Evolutionary conservation across 148 eudicot genomes (phyloP).

Genomic region (Rhododendron vialii): DNA sequence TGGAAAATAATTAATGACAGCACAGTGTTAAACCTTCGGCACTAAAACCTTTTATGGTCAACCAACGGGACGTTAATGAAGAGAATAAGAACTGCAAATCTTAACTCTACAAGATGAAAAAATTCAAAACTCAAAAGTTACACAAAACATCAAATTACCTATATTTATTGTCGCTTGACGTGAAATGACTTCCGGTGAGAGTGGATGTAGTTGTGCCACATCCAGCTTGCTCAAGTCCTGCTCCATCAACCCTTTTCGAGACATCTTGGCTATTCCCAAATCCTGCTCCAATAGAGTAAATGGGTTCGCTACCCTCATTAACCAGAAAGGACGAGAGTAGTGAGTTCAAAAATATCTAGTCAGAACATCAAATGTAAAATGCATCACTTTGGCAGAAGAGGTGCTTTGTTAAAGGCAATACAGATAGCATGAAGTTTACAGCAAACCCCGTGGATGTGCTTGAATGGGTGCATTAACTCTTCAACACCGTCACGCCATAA

Average conservation of each 20-base stretch:
- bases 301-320: neutral
- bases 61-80: neutral
- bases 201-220: slow-evolving; percentile 75
- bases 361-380: no score
- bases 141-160: slow-evolving; percentile 36
- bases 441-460: neutral
- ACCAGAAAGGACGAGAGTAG: neutral
- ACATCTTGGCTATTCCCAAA: slow-evolving; percentile 38
- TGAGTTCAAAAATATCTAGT: neutral
- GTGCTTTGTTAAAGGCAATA: neutral
- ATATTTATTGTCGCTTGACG: slow-evolving; percentile 95
- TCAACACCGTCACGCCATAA: neutral
- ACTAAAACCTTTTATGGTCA: neutral
- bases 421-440: neutral
- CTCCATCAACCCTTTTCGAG: slow-evolving; percentile 90
- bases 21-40: neutral
- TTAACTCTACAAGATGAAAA: neutral
- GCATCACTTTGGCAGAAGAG: neutral
- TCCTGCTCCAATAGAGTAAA: slow-evolving; percentile 5
- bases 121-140: neutral
- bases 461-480: neutral
- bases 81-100: neutral
- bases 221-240: slow-evolving; percentile 95
- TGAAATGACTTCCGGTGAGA: slow-evolving; percentile 94
- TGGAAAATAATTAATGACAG: slow-evolving; percentile 15